Base-by-base conservation (phyloP, 192 early-diverging fungal genomes). In the Allomyces javanicus region DNA sequence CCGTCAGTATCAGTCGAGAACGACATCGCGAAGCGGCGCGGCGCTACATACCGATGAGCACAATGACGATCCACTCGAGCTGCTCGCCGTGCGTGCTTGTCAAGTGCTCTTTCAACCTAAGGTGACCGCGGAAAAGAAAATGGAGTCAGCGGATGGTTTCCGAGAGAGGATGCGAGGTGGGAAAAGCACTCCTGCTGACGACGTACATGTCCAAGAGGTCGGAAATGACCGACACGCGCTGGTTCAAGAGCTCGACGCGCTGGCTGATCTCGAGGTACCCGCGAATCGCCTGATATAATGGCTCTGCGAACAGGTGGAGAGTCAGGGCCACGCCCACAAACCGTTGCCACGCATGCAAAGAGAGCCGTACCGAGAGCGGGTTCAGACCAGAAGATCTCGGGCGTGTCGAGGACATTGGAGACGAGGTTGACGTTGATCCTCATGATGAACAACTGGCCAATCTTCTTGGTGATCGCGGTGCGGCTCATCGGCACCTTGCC, bases 101-200 rank as follows among this genome's bases (percentile, higher is more conserved):
- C 67, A 93, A 77, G 70, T 97, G 92, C 40, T 94, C 92, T 67
- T 91, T 92, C 61, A 97, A 76, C 92, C 95, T 94, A 45, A 93
- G 91, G 2, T 40, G 33, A 7, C 33, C 33, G 7, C 26, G 33
- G 33, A 0, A 9, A 40, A 3, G n/a, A n/a, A 40, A 40, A 9
- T 9, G 7, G 33, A 9, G 33, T 40, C 70, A 97, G 75, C 63
- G 94, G 73, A 72, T 95, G 86, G 71, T 43, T 11, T 44, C 45
- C n/a, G 33, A 61, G 63, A 66, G 9, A 9, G 21, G 10, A 27
- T 44, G 24, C 24, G 21, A 66, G 62, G 24, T 25, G 14, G 6
- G 25, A 10, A 27, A 10, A n/a, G 40, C 24, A 65, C 1, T 66
- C 22, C 12, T 27, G 3, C 44, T n/a, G 17, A 21, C 21, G 17